Percentiles rank a stretch among this genome's conserved stretches.
Evolutionary conservation across 2,329 filamentous ascomycete genomes (phyloP).

Genomic region (Colletotrichum lini): DNA sequence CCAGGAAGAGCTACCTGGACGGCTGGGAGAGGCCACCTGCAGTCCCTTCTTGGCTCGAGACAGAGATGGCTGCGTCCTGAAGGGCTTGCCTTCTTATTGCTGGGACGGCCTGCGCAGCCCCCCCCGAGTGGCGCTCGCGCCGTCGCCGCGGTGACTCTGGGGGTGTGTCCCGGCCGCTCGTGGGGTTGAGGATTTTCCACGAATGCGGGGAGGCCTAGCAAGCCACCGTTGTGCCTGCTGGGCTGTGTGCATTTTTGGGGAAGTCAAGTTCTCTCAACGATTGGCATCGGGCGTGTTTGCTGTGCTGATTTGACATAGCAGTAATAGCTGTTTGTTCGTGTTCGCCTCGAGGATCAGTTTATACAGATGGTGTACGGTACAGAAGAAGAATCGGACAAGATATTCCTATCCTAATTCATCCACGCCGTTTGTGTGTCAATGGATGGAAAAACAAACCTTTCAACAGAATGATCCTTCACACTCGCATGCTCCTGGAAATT

Average conservation of each 20-base stretch:
- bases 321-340: neutral
- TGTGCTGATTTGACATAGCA: neutral
- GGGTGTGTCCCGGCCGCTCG: neutral
- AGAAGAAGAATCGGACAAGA: no score
- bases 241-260: neutral
- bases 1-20: constrained; percentile 67
- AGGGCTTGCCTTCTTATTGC: neutral
- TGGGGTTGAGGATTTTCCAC: constrained; percentile 23
- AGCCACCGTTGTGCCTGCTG: constrained; percentile 4
- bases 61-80: constrained; percentile 59
- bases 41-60: constrained; percentile 73
- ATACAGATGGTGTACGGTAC: neutral
- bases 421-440: no score
- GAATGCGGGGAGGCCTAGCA: constrained; percentile 17
- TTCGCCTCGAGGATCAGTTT: neutral
- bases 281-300: neutral
- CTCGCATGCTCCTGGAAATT: no score
- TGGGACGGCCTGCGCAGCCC: neutral
- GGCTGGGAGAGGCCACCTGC: constrained; percentile 73
- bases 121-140: neutral
- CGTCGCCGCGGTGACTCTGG: neutral
- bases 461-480: no score
- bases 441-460: no score
- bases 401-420: neutral
- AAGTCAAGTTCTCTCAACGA: neutral